A percentile compares a stretch with the other conserved stretches of the same genome.
Evolutionary conservation across 2,329 filamentous ascomycete species (phyloP).

Genomic region (Ambrosiella beaveri): DNA sequence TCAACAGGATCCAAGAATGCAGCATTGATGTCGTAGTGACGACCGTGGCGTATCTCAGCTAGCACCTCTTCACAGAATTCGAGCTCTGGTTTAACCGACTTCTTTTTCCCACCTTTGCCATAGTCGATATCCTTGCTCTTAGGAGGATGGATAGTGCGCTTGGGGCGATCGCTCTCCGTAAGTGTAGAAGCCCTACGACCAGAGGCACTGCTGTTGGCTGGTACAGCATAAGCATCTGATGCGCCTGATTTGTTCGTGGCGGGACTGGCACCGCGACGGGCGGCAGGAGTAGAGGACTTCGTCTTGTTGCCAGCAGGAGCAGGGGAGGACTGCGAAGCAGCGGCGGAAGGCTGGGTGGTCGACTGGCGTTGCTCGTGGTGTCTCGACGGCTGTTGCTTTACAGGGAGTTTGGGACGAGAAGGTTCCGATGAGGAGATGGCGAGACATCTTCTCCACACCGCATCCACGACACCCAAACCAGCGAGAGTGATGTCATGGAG

Average conservation of each 20-base stretch:
- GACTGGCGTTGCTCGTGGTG: slow-evolving; percentile 28
- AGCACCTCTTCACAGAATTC: slow-evolving; percentile 77
- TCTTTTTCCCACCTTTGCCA: slow-evolving; percentile 57
- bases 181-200: slow-evolving; percentile 75
- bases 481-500: slow-evolving; percentile 52
- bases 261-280: slow-evolving; percentile 25
- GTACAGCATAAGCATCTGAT: slow-evolving; percentile 48
- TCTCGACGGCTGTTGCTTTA: slow-evolving; percentile 26
- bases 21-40: slow-evolving; percentile 48
- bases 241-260: slow-evolving; percentile 27
- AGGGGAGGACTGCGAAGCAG: background rate
- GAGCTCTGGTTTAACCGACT: slow-evolving; percentile 77
- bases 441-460: slow-evolving; percentile 30
- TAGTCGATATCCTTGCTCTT: slow-evolving; percentile 87
- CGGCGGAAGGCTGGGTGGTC: slow-evolving; percentile 16
- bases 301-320: slow-evolving; percentile 19
- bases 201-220: slow-evolving; percentile 59
- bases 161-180: slow-evolving; percentile 61
- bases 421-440: slow-evolving; percentile 35
- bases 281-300: slow-evolving; percentile 17
- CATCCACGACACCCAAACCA: slow-evolving; percentile 37
- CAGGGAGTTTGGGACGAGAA: slow-evolving; percentile 32
- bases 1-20: slow-evolving; percentile 78
- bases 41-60: slow-evolving; percentile 57
- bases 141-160: slow-evolving; percentile 83